These are phyloP conservation scores for Theobroma cacao DNA, from an alignment of 345 rosid species.

Conservation along the genomic window DNA sequence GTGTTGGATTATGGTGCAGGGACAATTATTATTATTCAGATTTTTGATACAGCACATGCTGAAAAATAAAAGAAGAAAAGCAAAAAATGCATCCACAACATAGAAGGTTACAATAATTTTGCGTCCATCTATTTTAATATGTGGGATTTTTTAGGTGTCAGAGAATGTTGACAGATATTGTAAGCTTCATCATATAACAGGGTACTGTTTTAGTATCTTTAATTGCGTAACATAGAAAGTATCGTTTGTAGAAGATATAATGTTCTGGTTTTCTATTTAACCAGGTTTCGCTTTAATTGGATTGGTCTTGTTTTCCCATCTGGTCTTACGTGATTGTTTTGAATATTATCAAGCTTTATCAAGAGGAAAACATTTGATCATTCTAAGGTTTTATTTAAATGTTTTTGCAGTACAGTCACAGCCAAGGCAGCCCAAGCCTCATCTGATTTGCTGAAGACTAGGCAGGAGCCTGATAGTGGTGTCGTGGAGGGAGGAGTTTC, in stretches of 20 bases:
- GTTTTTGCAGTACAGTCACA: constrained; percentile 41
- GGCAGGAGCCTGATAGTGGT: neutral
- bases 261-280: neutral
- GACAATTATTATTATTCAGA: neutral
- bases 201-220: neutral
- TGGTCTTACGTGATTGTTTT: neutral
- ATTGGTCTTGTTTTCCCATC: neutral
- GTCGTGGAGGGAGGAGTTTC: neutral
- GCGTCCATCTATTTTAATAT: neutral
- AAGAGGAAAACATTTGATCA: neutral
- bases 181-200: neutral
- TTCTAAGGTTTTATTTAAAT: constrained; percentile 17
- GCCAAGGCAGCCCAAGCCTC: constrained; percentile 42
- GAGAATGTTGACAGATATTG: neutral
- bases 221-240: neutral
- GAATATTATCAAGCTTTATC: neutral
- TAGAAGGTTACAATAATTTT: neutral
- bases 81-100: neutral
- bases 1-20: neutral
- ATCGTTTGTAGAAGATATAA: neutral
- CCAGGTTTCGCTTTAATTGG: neutral
- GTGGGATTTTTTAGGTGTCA: neutral
- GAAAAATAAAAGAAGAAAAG: neutral
- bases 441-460: constrained; percentile 30
- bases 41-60: neutral